These are phyloP conservation scores for Marchantia polymorpha DNA, from an alignment of 225 moss, liverwort and hornwort genomes.

Conservation along the genomic window DNA sequence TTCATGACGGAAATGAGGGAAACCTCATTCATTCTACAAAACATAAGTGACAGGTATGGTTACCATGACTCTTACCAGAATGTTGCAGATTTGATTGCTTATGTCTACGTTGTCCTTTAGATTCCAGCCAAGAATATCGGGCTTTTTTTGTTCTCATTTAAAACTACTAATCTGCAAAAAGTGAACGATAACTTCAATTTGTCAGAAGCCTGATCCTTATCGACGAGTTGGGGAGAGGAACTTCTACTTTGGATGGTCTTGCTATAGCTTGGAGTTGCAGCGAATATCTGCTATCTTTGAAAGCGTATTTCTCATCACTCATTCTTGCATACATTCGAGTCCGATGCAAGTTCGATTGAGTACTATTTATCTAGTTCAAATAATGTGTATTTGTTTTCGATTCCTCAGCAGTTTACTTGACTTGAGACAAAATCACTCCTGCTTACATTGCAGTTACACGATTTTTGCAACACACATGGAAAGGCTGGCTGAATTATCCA, in stretches of 20 bases:
- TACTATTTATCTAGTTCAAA: too few relatives aligned
- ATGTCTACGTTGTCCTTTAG: neutral
- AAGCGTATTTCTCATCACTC: slow-evolving; percentile 54
- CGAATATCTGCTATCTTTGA: slow-evolving; percentile 72
- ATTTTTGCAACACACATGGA: slow-evolving; percentile 95
- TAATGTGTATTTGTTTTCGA: neutral
- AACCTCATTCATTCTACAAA: slow-evolving; percentile 79
- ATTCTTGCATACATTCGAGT: neutral
- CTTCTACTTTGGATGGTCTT: slow-evolving; percentile 84
- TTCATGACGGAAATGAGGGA: slow-evolving; percentile 99
- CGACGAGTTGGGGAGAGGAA: slow-evolving; percentile 88
- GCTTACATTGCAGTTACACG: slow-evolving; percentile 54
- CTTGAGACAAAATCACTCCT: neutral
- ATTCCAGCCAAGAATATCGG: neutral
- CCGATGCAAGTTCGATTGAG: neutral
- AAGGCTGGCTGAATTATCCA: slow-evolving; percentile 62
- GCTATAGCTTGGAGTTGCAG: slow-evolving; percentile 97
- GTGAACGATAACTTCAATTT: neutral
- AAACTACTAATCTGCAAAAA: neutral
- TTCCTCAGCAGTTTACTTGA: neutral
- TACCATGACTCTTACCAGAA: neutral
- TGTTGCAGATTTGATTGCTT: neutral
- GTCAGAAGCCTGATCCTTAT: slow-evolving; percentile 81
- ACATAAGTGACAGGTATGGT: slow-evolving; percentile 64
- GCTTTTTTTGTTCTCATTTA: neutral